A percentile compares a stretch with the other conserved stretches of the same genome.
These are phyloP conservation scores for Lizanozyma gosingica DNA, from an alignment of 1,139 yeast genomes.

Conservation along the genomic window DNA sequence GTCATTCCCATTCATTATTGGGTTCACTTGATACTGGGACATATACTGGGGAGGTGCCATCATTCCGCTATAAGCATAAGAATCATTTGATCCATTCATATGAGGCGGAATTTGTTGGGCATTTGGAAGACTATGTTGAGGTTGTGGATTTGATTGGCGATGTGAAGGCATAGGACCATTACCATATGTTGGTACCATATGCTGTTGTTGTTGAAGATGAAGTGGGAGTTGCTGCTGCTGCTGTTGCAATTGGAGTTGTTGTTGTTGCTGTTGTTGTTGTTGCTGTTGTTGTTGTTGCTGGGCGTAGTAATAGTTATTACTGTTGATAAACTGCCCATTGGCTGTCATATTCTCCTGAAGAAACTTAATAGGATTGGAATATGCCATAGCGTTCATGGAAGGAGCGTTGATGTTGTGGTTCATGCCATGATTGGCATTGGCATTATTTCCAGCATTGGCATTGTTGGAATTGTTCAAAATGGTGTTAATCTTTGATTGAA, in stretches of 20 bases:
- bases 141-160: slow-evolving; percentile 3
- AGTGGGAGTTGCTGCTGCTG: not conserved
- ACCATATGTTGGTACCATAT: not conserved
- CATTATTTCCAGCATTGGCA: not conserved
- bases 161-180: not conserved
- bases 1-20: not conserved
- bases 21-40: not conserved
- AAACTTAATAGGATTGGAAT: too few species aligned
- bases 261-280: not conserved
- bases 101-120: not conserved
- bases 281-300: not conserved
- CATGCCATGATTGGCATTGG: too few species aligned
- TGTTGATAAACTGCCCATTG: not conserved
- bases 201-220: not conserved
- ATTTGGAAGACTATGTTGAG: slow-evolving; percentile 9
- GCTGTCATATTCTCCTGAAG: not conserved
- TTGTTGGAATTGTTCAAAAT: slow-evolving; percentile 14
- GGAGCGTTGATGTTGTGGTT: not conserved
- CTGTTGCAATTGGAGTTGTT: not conserved
- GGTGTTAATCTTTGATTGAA: slow-evolving; percentile 35
- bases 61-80: not conserved
- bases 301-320: not conserved
- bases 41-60: not conserved
- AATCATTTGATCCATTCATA: not conserved
- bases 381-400: not conserved